A percentile compares a stretch with the other conserved stretches of the same genome.
Evolutionary conservation across 768 basidiomycete species (phyloP).

Genomic region (Leccinum obscurum): DNA sequence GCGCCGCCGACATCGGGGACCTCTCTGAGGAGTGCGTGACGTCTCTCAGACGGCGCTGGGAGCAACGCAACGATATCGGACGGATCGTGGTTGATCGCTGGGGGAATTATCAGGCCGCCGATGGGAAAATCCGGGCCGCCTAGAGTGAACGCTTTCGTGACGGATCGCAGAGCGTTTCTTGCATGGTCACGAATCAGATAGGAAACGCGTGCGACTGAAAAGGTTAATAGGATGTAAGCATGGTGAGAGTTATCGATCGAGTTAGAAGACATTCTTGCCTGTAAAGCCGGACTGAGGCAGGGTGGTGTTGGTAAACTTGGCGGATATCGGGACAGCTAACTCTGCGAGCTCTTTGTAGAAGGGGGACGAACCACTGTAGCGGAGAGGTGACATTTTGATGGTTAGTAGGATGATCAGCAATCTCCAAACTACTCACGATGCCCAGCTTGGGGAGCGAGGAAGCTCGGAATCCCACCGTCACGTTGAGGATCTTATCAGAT

Average conservation of each 20-base stretch:
- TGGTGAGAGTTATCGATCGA: too few relatives aligned
- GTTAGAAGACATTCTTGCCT: slow-evolving; percentile 3
- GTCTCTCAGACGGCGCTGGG: slow-evolving; percentile 42
- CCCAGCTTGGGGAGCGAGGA: too few relatives aligned
- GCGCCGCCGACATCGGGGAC: slow-evolving; percentile 21
- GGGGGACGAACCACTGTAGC: background rate
- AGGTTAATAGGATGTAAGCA: background rate
- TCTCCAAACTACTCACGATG: too few relatives aligned
- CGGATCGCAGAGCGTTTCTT: slow-evolving; percentile 46
- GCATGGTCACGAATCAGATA: slow-evolving; percentile 52
- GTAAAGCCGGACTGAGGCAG: slow-evolving; percentile 10
- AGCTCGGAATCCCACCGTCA: background rate
- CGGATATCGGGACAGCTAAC: slow-evolving; percentile 39
- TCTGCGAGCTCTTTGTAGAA: slow-evolving; percentile 23
- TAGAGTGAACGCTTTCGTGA: slow-evolving; percentile 41
- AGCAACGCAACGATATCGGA: slow-evolving; percentile 42
- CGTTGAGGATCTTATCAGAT: background rate
- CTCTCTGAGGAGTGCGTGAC: slow-evolving; percentile 49
- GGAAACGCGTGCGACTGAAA: slow-evolving; percentile 42
- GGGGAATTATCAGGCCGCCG: slow-evolving; percentile 14
- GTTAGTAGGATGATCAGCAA: background rate
- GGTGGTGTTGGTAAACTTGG: slow-evolving; percentile 31
- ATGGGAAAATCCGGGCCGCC: slow-evolving; percentile 10
- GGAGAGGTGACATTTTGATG: background rate
- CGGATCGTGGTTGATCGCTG: slow-evolving; percentile 19